phyloP scores from a whole-genome alignment of 768 basidiomycete genomes.

The Mycena epipterygia region DNA sequence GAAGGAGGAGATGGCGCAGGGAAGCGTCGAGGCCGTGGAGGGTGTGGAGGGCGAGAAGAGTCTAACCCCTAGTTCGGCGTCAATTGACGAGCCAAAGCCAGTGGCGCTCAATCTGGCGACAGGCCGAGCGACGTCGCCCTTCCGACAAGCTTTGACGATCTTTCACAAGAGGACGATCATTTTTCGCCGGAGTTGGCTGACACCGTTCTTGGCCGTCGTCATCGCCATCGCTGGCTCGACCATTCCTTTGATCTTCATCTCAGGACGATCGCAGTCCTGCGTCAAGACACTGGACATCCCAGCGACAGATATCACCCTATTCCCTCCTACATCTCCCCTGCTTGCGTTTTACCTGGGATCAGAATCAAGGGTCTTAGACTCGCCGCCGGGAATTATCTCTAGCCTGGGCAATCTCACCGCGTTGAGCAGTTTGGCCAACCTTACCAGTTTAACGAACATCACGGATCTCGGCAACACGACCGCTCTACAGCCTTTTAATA shows the following conservation, averaged over 20 bases:
- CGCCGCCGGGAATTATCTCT: conserved; percentile 67
- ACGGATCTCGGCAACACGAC: conserved; percentile 60
- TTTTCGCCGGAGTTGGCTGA: conserved; percentile 76
- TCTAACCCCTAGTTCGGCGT: conserved; percentile 29
- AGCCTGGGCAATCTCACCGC: conserved; percentile 59
- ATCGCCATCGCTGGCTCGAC: conserved; percentile 74
- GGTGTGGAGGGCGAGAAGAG: conserved; percentile 23
- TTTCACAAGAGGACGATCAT: conserved; percentile 79
- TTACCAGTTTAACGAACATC: conserved; percentile 18
- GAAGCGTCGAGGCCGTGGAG: neutral
- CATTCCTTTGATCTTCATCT: conserved; percentile 77
- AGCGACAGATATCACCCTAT: conserved; percentile 61
- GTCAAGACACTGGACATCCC: conserved; percentile 48
- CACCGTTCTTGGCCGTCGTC: conserved; percentile 65
- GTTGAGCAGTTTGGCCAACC: conserved; percentile 46
- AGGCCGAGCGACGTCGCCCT: conserved; percentile 67
- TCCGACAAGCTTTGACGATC: conserved; percentile 78
- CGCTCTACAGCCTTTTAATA: conserved; percentile 43
- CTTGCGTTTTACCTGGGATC: conserved; percentile 45
- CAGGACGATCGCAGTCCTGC: conserved; percentile 66
- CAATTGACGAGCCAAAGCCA: conserved; percentile 37
- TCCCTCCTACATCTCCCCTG: conserved; percentile 64
- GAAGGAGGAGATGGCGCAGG: conserved; percentile 49
- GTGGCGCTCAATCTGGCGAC: conserved; percentile 58
- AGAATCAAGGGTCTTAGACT: conserved; percentile 57